Evolutionary conservation across 208 protist genomes (phyloP).

Genomic region (Acanthamoeba lenticulata): DNA sequence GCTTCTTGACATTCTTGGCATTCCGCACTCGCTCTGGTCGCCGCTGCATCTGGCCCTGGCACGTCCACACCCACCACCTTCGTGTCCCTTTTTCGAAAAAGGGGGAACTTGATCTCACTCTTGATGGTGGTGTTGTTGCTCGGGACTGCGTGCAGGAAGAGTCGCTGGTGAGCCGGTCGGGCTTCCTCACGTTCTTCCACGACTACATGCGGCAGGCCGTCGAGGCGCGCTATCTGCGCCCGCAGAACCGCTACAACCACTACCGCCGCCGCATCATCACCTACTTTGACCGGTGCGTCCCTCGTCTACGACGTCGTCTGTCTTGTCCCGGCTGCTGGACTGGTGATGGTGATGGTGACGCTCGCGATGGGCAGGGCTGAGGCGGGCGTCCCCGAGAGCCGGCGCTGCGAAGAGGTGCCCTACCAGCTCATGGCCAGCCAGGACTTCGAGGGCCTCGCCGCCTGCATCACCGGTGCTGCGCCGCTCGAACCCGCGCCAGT

Average conservation of each 20-base stretch:
- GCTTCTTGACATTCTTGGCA: neutral
- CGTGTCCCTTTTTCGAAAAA: too few relatives aligned
- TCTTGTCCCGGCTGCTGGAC: too few relatives aligned
- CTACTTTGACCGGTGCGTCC: neutral
- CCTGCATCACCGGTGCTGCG: too few relatives aligned
- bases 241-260: neutral
- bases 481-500: too few relatives aligned
- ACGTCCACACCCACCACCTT: neutral
- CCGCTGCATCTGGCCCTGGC: neutral
- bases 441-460: too few relatives aligned
- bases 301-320: neutral
- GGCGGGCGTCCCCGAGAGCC: neutral
- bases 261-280: neutral
- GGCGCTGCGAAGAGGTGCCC: conserved; percentile 23
- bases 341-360: too few relatives aligned
- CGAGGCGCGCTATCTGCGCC: conserved; percentile 22
- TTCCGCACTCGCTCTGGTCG: conserved; percentile 18
- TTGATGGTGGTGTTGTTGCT: too few relatives aligned
- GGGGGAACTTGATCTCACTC: too few relatives aligned
- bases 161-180: neutral
- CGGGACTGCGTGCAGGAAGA: neutral
- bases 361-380: neutral
- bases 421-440: neutral
- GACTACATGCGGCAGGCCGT: conserved; percentile 64
- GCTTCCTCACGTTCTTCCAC: conserved; percentile 61